phyloP scores from a whole-genome alignment of 139 green algal species.

The Chlorella sp. region DNA sequence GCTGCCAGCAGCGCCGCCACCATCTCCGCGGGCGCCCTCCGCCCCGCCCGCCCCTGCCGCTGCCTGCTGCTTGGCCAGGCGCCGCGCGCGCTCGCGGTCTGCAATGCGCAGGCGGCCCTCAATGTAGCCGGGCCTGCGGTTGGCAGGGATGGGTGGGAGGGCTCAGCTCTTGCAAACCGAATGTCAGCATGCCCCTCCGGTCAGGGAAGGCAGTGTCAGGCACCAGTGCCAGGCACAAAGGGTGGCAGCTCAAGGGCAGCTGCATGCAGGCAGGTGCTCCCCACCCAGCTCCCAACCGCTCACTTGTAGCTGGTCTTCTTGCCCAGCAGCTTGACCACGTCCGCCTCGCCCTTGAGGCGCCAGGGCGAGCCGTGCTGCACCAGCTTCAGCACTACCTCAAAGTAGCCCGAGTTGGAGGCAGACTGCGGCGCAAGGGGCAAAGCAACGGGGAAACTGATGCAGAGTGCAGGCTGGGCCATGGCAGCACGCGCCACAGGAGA shows the following conservation, averaged over 20 bases:
- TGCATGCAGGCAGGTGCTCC: no score
- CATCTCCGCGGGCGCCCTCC: neutral
- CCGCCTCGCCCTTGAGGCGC: conserved; percentile 53
- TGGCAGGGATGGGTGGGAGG: no score
- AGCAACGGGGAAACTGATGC: no score
- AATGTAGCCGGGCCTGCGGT: conserved; percentile 50
- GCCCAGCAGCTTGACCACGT: conserved; percentile 64
- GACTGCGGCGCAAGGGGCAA: conserved; percentile 25
- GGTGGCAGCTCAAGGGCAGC: no score
- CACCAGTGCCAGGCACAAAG: no score
- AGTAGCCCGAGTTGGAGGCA: conserved; percentile 56
- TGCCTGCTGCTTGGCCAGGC: conserved; percentile 15
- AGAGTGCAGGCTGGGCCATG: no score
- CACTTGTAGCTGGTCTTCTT: conserved; percentile 64
- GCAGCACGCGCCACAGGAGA: no score
- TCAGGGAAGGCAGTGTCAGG: no score
- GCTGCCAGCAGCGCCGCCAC: neutral
- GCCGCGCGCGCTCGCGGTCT: conserved; percentile 54
- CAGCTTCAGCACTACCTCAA: conserved; percentile 62
- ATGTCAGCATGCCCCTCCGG: no score
- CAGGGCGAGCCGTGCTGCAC: conserved; percentile 54
- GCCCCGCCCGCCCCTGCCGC: neutral
- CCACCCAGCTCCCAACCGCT: neutral
- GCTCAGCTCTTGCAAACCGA: no score
- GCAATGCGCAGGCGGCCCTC: conserved; percentile 58